These are phyloP conservation scores for Drechslera avenae DNA, from an alignment of 2,329 filamentous ascomycete species.

Conservation along the genomic window DNA sequence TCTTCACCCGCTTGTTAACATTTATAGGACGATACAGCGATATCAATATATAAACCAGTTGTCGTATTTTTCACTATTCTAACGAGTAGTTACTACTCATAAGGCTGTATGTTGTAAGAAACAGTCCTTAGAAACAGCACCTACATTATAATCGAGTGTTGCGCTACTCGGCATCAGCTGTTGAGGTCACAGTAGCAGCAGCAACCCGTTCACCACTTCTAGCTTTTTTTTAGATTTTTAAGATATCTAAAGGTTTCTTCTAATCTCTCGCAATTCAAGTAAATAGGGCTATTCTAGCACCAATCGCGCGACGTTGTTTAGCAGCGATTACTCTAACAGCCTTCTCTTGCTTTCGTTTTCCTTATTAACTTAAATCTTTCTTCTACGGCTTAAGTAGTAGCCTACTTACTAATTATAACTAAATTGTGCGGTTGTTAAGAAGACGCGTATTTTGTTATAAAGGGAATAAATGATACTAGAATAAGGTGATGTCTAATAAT, in stretches of 20 bases:
- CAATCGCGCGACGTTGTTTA: conserved; percentile 4
- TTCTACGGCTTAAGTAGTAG: conserved; percentile 1
- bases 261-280: not conserved
- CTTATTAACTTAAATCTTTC: conserved; percentile 3
- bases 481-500: conserved; percentile 6
- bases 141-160: too few relatives aligned
- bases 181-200: not conserved
- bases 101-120: too few relatives aligned
- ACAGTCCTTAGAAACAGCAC: too few relatives aligned
- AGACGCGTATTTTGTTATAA: conserved; percentile 4
- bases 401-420: not conserved
- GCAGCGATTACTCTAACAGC: not conserved
- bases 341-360: conserved; percentile 6
- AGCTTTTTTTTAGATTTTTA: not conserved
- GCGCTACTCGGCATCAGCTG: too few relatives aligned
- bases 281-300: not conserved
- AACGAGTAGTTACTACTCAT: too few relatives aligned
- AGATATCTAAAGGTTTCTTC: not conserved
- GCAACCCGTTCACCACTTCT: not conserved
- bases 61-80: too few relatives aligned
- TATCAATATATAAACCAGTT: too few relatives aligned
- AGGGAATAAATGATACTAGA: conserved; percentile 5
- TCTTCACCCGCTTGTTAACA: conserved; percentile 3
- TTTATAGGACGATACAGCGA: too few relatives aligned
- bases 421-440: conserved; percentile 8